Percentiles rank a stretch among this genome's conserved stretches.
Conservation (phyloP, 768 basidiomycete species). For the Lentinula lateritia region DNA sequence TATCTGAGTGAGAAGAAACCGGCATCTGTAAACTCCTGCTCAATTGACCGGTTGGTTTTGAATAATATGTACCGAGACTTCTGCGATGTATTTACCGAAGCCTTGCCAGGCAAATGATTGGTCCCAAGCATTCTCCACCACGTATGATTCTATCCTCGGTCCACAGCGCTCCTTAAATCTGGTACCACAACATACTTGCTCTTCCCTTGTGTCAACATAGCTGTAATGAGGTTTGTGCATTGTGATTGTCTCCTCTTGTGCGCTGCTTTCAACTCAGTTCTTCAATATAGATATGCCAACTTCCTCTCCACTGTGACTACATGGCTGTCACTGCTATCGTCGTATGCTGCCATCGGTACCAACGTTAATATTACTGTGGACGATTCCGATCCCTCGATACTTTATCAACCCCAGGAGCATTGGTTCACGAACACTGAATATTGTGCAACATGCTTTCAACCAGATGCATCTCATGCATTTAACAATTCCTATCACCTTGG, state of each 20-base stretch:
- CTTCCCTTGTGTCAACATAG: neutral
- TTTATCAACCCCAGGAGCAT: conserved; percentile 27
- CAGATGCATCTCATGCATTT: conserved; percentile 15
- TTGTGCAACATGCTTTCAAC: conserved; percentile 26
- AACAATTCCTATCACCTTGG: conserved; percentile 32
- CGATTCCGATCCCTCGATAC: conserved; percentile 30
- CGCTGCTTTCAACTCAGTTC: neutral
- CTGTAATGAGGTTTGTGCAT: neutral
- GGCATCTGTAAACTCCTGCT: neutral
- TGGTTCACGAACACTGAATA: conserved; percentile 27
- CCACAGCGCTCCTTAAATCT: neutral
- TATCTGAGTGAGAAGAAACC: neutral
- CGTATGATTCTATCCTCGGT: neutral
- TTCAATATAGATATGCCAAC: neutral
- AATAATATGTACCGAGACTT: conserved; percentile 20
- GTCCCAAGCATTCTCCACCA: conserved; percentile 18
- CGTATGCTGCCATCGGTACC: neutral
- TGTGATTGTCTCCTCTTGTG: neutral
- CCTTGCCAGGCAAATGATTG: conserved; percentile 12
- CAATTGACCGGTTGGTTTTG: neutral
- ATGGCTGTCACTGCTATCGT: neutral
- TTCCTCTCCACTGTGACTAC: neutral
- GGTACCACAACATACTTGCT: neutral
- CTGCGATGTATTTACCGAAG: conserved; percentile 23
- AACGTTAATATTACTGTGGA: conserved; percentile 30